These are phyloP conservation scores for Litsea cubeba DNA, from an alignment of 164 flowering plant species.

Conservation along the genomic window DNA sequence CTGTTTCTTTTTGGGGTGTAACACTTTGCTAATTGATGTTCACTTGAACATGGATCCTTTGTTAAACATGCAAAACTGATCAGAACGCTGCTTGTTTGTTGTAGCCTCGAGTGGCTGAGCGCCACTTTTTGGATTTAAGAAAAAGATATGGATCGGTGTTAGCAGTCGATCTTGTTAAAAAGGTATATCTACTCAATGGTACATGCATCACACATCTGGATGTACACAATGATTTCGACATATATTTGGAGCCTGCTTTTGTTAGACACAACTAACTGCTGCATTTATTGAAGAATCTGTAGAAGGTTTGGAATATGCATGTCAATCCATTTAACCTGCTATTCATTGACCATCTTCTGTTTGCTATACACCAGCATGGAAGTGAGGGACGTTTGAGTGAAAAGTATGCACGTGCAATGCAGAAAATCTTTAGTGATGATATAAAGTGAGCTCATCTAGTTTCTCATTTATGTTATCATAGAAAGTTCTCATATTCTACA, in stretches of 20 bases:
- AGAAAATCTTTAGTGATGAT: slow-evolving; percentile 60
- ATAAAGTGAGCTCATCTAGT: slow-evolving; percentile 47
- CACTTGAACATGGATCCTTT: not conserved
- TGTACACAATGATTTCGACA: not conserved
- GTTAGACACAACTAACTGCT: not conserved
- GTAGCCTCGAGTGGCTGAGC: slow-evolving; percentile 83
- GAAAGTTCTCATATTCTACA: not conserved
- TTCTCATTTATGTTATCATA: not conserved
- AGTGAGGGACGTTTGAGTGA: slow-evolving; percentile 83
- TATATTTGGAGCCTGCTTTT: not conserved
- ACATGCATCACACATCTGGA: not conserved
- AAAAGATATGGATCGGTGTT: slow-evolving; percentile 83
- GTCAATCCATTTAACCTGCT: not conserved
- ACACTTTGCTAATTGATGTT: not conserved
- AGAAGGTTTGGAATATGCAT: not conserved
- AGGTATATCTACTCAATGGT: slow-evolving; percentile 39
- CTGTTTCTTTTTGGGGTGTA: not conserved
- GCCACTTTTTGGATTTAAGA: slow-evolving; percentile 85
- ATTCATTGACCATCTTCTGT: slow-evolving; percentile 2
- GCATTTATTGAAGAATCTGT: not conserved
- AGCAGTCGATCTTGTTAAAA: slow-evolving; percentile 90
- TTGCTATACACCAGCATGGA: slow-evolving; percentile 64
- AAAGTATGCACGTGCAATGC: slow-evolving; percentile 67
- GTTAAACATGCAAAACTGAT: slow-evolving; percentile 3
- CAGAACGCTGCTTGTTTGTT: not conserved